A percentile compares a stretch with the other conserved stretches of the same genome.
Conservation (phyloP, 2,329 filamentous ascomycete species). For the Alternaria hordeiaustralica region DNA sequence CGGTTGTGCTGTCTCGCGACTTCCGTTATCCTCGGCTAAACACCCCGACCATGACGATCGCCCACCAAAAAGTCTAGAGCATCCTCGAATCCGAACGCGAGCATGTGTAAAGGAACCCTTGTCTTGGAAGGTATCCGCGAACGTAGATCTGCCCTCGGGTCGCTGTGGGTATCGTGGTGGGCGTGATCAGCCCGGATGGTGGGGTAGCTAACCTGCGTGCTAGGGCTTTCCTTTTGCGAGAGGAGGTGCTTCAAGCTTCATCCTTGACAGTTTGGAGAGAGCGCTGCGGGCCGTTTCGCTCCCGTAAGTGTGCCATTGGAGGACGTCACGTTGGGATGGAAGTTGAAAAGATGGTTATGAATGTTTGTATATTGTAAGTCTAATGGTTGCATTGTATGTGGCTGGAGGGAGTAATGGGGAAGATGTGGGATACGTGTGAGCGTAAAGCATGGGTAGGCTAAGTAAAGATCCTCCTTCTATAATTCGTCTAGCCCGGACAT, state of each 20-base stretch:
- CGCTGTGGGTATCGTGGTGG: not conserved
- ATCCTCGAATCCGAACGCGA: conserved; percentile 4
- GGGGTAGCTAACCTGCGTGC: not conserved
- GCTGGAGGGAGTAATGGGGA: not conserved
- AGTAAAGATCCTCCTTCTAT: not conserved
- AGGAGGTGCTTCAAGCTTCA: conserved; percentile 10
- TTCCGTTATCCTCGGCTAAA: not conserved
- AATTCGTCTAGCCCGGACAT: conserved; percentile 25
- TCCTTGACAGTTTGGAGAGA: conserved; percentile 2
- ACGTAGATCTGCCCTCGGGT: not conserved
- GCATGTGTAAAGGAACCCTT: not conserved
- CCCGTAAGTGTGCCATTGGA: conserved; percentile 1
- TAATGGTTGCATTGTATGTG: not conserved
- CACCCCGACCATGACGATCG: not conserved
- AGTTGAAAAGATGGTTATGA: not conserved
- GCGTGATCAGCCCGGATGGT: not conserved
- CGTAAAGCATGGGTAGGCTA: not conserved
- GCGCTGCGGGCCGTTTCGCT: conserved; percentile 17
- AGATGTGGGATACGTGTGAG: not conserved
- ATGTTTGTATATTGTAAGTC: not conserved
- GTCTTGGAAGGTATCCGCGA: not conserved
- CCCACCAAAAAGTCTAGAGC: not conserved
- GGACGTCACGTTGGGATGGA: not conserved
- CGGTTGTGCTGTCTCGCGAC: not conserved
- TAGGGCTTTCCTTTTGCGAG: not conserved